Base-by-base conservation (phyloP, 805 yeast genomes). In the Candida incommunis region DNA sequence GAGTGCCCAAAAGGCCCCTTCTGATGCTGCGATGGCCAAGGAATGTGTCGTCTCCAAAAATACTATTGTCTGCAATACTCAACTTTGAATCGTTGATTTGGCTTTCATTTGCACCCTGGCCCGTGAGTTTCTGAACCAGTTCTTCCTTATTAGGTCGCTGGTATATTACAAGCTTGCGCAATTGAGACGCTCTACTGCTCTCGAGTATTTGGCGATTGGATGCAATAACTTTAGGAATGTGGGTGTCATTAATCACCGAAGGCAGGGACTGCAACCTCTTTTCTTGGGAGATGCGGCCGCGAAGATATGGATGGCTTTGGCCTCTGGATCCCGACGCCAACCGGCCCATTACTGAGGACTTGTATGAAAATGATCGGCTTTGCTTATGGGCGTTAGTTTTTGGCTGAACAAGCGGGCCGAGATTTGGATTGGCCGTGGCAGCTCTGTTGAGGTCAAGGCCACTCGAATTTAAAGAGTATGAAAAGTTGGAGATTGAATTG, bases 171-270 rank as follows among this genome's bases (percentile, higher is more conserved):
- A 31, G 37, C n/a, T 31, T 31, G 5, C 37, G 13, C 11, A 31
- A 18, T 18, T 31, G 37, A 7, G 37, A 31, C 7, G 37, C 37
- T 31, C 37, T 31, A 18, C 37, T 31, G 37, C 37, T 31, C 37
- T 31, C 37, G 7, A 31, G 37, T 11, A 31, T 31, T 31, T 31
- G 37, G 11, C 37, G 11, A n/a, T 31, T 31, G 4, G 37, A 31
- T 11, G 37, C 18, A n/a, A 31, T 31, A 31, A 31, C 11, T 31
- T 31, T 31, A 4, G 37, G 37, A 31, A 31, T 16, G 7, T 9
- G 37, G 20, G 9, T 31, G 20, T 31, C 37, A 4, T 7, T 18
- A 9, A 31, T 18, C 13, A 31, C 7, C 9, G 37, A 13, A 16
- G 37, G 18, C 4, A 18, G 18, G 20, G 37, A 18, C 13, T 25